Evolutionary conservation across 352 stramenopile genomes (phyloP).

Genomic region (Pythium dissimile): DNA sequence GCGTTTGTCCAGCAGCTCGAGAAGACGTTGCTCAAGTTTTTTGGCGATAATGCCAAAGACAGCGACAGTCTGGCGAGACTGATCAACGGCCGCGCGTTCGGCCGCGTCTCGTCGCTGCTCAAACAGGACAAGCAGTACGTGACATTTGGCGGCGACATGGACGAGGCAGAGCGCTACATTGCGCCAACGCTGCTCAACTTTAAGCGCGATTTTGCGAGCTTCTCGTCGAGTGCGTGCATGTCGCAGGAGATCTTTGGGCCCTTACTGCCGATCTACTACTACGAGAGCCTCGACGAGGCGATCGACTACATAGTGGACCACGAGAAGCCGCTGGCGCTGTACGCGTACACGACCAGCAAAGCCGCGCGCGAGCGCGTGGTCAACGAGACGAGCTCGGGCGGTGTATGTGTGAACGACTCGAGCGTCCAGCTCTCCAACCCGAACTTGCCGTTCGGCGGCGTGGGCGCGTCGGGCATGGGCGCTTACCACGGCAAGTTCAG

Average conservation of each 20-base stretch:
- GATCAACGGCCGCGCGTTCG: conserved; percentile 55
- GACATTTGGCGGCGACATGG: conserved; percentile 48
- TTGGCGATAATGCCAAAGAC: conserved; percentile 46
- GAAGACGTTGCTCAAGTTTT: conserved; percentile 43
- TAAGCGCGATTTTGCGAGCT: conserved; percentile 52
- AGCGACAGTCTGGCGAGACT: conserved; percentile 56
- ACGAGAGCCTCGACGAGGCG: conserved; percentile 14
- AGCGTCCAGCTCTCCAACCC: conserved; percentile 47
- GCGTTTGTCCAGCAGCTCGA: conserved; percentile 41
- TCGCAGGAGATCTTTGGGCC: conserved; percentile 95
- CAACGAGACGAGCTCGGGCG: conserved; percentile 31
- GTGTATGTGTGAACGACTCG: conserved; percentile 58
- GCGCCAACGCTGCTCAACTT: conserved; percentile 89
- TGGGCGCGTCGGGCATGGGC: conserved; percentile 55
- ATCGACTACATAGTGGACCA: conserved; percentile 18
- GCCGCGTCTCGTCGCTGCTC: conserved; percentile 51
- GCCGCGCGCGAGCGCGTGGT: conserved; percentile 36
- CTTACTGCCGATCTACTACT: conserved; percentile 78
- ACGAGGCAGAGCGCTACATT: conserved; percentile 76
- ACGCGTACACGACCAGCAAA: conserved; percentile 20
- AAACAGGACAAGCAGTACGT: conserved; percentile 55
- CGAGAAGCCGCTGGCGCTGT: conserved; percentile 50
- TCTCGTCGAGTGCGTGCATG: conserved; percentile 65
- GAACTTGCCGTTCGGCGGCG: conserved; percentile 60
- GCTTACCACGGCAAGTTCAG: conserved; percentile 51